Percentiles rank a stretch among this genome's conserved stretches.
These are phyloP conservation scores for Stagonosporopsis vannaccii DNA, from an alignment of 2,329 filamentous ascomycete genomes.

Conservation along the genomic window DNA sequence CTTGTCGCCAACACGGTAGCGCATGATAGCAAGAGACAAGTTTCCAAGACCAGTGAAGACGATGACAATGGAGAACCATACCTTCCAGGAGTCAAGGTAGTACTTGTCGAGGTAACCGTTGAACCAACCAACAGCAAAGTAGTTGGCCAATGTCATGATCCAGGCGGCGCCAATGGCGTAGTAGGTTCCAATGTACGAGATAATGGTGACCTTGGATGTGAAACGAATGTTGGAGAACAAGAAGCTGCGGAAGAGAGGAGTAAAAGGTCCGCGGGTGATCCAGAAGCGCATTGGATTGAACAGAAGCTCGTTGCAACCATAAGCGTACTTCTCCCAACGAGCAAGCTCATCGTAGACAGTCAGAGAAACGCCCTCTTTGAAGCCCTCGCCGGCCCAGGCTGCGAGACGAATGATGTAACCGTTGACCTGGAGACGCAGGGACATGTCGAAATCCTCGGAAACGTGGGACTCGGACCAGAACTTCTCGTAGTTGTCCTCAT, in stretches of 20 bases:
- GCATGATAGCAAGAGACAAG: slow-evolving; percentile 65
- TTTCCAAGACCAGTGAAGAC: slow-evolving; percentile 69
- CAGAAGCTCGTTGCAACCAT: slow-evolving; percentile 73
- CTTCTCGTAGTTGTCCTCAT: slow-evolving; percentile 67
- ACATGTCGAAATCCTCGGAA: slow-evolving; percentile 78
- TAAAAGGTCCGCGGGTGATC: slow-evolving; percentile 68
- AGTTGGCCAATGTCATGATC: slow-evolving; percentile 70
- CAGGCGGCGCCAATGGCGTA: slow-evolving; percentile 72
- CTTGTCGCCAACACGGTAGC: slow-evolving; percentile 65
- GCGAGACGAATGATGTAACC: slow-evolving; percentile 73
- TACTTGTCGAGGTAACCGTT: slow-evolving; percentile 78
- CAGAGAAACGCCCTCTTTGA: slow-evolving; percentile 75
- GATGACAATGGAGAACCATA: slow-evolving; percentile 60
- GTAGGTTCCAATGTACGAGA: slow-evolving; percentile 73
- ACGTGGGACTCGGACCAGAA: slow-evolving; percentile 79
- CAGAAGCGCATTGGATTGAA: slow-evolving; percentile 71
- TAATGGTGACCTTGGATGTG: slow-evolving; percentile 72
- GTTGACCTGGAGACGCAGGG: slow-evolving; percentile 71
- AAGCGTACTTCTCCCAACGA: slow-evolving; percentile 63
- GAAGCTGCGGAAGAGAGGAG: slow-evolving; percentile 67
- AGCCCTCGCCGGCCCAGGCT: slow-evolving; percentile 71
- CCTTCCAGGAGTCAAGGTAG: slow-evolving; percentile 75
- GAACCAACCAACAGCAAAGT: slow-evolving; percentile 74
- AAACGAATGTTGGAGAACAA: slow-evolving; percentile 66
- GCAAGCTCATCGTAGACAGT: slow-evolving; percentile 74